Percentiles rank a stretch among this genome's conserved stretches.
Conservation (phyloP, 192 early-diverging fungal species). For the Diversispora eburnea region DNA sequence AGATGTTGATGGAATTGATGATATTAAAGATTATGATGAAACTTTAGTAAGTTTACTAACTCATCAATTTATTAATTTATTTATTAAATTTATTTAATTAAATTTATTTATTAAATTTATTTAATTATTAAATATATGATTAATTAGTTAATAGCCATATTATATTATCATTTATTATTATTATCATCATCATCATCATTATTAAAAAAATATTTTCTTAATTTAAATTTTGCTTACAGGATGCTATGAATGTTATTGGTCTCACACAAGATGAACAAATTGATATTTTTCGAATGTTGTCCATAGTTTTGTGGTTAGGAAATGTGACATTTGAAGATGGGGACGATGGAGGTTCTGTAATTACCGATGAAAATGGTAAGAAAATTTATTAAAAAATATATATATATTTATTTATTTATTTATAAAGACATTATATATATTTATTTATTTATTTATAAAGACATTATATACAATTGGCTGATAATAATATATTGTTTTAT, state of each 20-base stretch:
- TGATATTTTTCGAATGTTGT: conserved; percentile 87
- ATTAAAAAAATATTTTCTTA: background rate
- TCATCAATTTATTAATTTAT: background rate
- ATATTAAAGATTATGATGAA: conserved; percentile 79
- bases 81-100: background rate
- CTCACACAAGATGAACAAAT: conserved; percentile 76
- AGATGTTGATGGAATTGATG: conserved; percentile 91
- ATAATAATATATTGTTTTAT: background rate
- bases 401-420: too few species aligned
- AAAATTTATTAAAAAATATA: background rate
- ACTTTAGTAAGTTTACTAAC: conserved; percentile 57
- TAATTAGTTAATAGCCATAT: too few species aligned
- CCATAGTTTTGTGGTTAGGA: conserved; percentile 93
- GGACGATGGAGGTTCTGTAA: conserved; percentile 59
- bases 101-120: too few species aligned
- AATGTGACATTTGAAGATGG: conserved; percentile 89
- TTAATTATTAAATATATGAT: too few species aligned
- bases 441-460: too few species aligned
- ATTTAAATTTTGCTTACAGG: conserved; percentile 32
- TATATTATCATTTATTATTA: background rate
- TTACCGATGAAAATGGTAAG: conserved; percentile 59
- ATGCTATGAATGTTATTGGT: conserved; percentile 92
- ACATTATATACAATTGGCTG: too few species aligned
- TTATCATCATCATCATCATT: background rate
- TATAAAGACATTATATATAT: too few species aligned